Conservation (phyloP, 163 green algal genomes). For the Coccomyxa subellipsoidea region DNA sequence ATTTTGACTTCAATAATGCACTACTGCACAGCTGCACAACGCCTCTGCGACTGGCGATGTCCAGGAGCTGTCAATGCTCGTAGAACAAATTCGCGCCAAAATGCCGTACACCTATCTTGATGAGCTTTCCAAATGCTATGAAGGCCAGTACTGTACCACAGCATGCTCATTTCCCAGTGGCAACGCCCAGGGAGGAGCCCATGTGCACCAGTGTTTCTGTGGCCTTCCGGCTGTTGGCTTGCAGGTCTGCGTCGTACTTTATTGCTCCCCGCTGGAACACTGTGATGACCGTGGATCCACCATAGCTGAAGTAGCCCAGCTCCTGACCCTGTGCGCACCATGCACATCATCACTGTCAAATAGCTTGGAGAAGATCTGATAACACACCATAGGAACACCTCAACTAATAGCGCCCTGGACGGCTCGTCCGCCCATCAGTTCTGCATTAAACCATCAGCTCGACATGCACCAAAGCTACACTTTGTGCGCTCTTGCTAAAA, state of each 20-base stretch:
- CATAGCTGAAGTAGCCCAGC: slow-evolving; percentile 54
- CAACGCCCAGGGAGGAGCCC: not conserved
- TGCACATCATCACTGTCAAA: not conserved
- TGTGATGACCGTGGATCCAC: slow-evolving; percentile 37
- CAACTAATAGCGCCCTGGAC: too few species aligned
- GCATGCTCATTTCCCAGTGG: not conserved
- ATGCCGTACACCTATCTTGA: not conserved
- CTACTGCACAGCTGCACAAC: not conserved
- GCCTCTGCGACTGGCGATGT: not conserved
- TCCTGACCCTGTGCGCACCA: slow-evolving; percentile 24
- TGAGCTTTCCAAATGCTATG: not conserved
- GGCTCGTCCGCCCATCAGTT: too few species aligned
- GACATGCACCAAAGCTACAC: too few species aligned
- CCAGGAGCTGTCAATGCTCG: not conserved
- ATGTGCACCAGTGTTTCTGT: not conserved
- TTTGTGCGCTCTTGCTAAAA: too few species aligned
- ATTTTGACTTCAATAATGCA: not conserved
- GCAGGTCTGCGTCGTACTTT: slow-evolving; percentile 35
- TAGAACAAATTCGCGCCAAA: not conserved
- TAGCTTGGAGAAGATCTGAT: not conserved
- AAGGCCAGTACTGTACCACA: not conserved
- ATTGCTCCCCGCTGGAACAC: slow-evolving; percentile 27
- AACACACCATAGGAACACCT: not conserved
- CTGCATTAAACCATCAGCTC: too few species aligned
- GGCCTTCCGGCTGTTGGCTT: slow-evolving; percentile 19